Base-by-base conservation (phyloP, 75 land plant genomes). In the Picea sitchensis region DNA sequence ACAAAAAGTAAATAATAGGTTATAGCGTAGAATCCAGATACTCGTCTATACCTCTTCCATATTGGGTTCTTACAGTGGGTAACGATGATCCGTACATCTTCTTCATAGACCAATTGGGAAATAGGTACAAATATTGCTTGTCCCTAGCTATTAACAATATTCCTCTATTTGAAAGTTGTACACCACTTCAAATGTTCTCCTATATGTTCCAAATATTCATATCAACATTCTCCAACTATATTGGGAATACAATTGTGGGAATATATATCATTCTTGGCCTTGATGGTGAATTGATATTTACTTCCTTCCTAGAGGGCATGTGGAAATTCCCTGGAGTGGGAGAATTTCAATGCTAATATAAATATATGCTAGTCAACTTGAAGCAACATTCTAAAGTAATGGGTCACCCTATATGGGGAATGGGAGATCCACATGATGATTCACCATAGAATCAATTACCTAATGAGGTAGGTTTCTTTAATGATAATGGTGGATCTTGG, bases 331-430 rank as follows among this genome's bases (percentile, higher is more conserved):
- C 78, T 14, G 97, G 95, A 30, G 84, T 88, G 4, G 97, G 97
- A 60, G 95, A 94, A 65, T 94, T 94, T 59, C 95, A 92, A 77
- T 94, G 97, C 82, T 91, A 91, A 81, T 93, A 94, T 67, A 87
- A 85, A 73, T 76, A 94, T 84, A 86, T 91, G 90, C 86, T 94
- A 18, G 78, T 68, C 41, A 80, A 83, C 51, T 87, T 94, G 57
- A 92, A 89, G 83, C 78, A 81, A 36, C 88, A 90, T 67, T 90
- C 95, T 26, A 89, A 89, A 80, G 78, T 73, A 72, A 60, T 44
- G 13, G 92, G 92, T 5, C 85, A 91, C 30, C 84, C 90, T 13
- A 38, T 74, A 0, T 94, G 93, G 91, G 97, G 97, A n/a, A 86
- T 87, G 3, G 78, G 78, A 12, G 92, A 92, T 57, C 91, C 95